Evolutionary conservation across 331 rosid genomes (phyloP), one percentile per base, ranked within the genome.

Genomic region (Stylosanthes scabra): DNA sequence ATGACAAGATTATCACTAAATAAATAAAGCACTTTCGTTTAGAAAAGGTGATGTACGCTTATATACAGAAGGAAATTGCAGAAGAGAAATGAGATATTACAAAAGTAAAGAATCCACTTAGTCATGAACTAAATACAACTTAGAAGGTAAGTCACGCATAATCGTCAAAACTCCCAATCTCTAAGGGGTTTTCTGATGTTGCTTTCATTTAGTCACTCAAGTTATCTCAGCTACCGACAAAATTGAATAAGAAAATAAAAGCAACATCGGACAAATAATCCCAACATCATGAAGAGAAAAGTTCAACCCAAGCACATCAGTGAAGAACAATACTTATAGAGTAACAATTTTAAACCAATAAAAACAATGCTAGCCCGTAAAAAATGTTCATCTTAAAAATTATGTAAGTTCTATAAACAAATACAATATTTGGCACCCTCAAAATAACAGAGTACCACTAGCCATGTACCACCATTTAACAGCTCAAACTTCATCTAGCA

Each of bases 381-480:
- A 51, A 51, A 51, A 51, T 2, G n/a, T 51, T 15, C 16, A n/a
- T 14, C 16, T 51, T 5, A 14, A 51, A 51, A 6, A 51, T 51
- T 10, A 49, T 51, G 3, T 2, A 14, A 51, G 3, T 51, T 51
- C 6, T 14, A 15, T n/a, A 15, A 6, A 8, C 25, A 7, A 3
- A 20, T 7, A 8, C 16, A 29, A 20, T 55, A 55, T 55, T 20
- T 55, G 59, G 59, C 59, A 11, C 59, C 59, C 31, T 55, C 59
- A 55, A 52, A 52, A 52, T 20, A 55, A 55, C 25, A 73, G 65
- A 41, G 20, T 28, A 50, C 39, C 61, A 59, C 50, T 39, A 8
- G 10, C 29, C 27, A 34, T 11, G 9, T 12, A 31, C 37, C 37
- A 45, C 9, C 56, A 44, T 11, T 9, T 12, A 37, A 39, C 39